Base-by-base conservation (phyloP, 257 asterid species). In the Rubia yunnanensis region DNA sequence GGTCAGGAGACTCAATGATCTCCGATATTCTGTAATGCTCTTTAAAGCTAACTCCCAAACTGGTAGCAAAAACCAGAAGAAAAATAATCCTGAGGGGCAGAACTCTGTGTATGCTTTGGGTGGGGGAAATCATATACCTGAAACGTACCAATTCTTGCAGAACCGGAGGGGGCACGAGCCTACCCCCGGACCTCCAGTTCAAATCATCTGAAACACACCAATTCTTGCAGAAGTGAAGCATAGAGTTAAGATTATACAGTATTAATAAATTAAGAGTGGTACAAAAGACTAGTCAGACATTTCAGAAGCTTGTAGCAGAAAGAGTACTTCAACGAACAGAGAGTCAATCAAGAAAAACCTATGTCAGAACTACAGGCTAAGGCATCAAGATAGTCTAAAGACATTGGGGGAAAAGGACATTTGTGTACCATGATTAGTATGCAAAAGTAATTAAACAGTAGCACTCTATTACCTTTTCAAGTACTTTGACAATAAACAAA, bases 381-480 rank as follows among this genome's bases (percentile, higher is more conserved):
- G 26, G 46, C 28, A 18, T 14, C 59, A 22, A 24, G 27, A 3
- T 28, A 36, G 72, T 71, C 64, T 52, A 59, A 44, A 8, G 65
- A 46, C 63, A 62, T 66, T 59, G 4, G 72, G 39, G 67, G 39
- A 58, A 35, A 60, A 38, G 39, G 61, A 32, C 73, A 39, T 18
- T 31, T 30, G 56, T 44, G 15, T 39, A 46, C 11, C 24, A 24
- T 54, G 10, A 61, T 67, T 14, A 60, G 55, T 50, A 31, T 66
- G 52, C 60, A 62, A 60, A 67, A 73, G 72, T 55, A 69, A 56
- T 60, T 60, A 66, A 67, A 23, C 65, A 20, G 64, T 46, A 48
- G 67, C 68, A 36, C 68, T 66, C 36, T 46, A 26, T 26, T 27
- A 32, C 56, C 60, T 24, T 65, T 49, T 24, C 31, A 14, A 66